Base-by-base conservation (phyloP, 1,139 yeast genomes). In the Candida sanyaensis region DNA sequence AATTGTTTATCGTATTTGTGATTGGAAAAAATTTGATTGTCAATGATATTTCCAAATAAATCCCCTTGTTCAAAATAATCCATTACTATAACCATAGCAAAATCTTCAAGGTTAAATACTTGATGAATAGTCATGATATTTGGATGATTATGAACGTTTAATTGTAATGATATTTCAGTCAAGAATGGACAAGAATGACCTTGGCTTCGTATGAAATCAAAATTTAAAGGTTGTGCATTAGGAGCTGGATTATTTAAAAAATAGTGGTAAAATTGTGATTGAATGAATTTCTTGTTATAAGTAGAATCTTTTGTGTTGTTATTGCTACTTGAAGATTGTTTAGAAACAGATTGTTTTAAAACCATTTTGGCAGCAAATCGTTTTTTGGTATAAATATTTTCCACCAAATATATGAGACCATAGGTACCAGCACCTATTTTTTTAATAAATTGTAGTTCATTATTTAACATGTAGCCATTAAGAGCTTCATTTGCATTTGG, bases 351-450 rank as follows among this genome's bases (percentile, higher is more conserved):
- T 32, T 69, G 71, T 58, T 85, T 84, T 33, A 87, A 74, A 7
- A 89, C 75, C 50, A 86, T 83, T 65, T 91, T 91, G 53, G 92
- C 83, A 2, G 97, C 97, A 58, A 75, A 84, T 29, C 72, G 65
- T 45, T 72, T 63, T 29, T 78, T 76, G 0, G 85, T 77, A 43
- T 56, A 58, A 12, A 75, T 55, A 61, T 88, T 86, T 55, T 75
- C 69, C 6, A 90, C 92, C 13, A 81, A 74, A 67, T 87, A 90
- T 11, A 91, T 96, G 29, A 88, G 75, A 2, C 97, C 97, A 61
- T 87, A 90, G 23, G 96, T 91, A 36, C 97, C 97, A 1, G 95
- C 81, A 12, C 97, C 97, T n/a, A 89, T 77, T 52, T 84, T 81
- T 48, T 69, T 69, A 45, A 76, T 62, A 37, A 86, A 73, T 43